Evolutionary conservation across 179 eudicot species (phyloP), one percentile per base, ranked within the genome.

Genomic region (Beta macrorhiza): DNA sequence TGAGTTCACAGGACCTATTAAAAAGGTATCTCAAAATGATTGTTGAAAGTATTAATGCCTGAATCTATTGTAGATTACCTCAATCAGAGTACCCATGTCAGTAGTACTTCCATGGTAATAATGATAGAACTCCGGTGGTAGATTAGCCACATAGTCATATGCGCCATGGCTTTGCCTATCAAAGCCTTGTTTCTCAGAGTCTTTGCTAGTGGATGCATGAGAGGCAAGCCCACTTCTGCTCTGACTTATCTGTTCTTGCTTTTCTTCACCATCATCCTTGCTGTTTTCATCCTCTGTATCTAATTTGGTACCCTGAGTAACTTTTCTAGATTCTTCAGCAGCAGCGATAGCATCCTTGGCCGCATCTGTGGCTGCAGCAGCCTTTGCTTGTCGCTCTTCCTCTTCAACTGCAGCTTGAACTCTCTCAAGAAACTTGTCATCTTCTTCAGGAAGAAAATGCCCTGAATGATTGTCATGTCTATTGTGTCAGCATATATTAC

Each of bases 371-470:
- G 89, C 93, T 74, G 97, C 96, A 73, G 95, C 98, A 85, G 91
- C 97, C 83, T 83, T 87, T 75, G 94, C 95, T 85, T 88, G 97
- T 52, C 92, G 97, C 79, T 95, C 99, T 88, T 96, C 99, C 82
- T 96, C 99, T 86, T 96, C 99, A 82, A 91, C 99, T 47, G 98
- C 98, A 84, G 95, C 97, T 82, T 90, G 90, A 76, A 96, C 96
- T 87, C 89, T 86, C 87, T 96, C 99, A 76, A 96, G 91, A 88
- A 96, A 96, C 71, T 91, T 92, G 87, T 96, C 93, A 82, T 96
- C 99, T 78, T 96, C 99, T 83, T 96, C 99, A 6, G 98, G 99
- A 72, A 96, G 89, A 85, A 96, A 96, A 86, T 94, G 97, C 61
- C 99, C 99, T 96, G 93, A 86, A 84, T 75, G 73, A 75, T 77